phyloP scores from a whole-genome alignment of 768 basidiomycete genomes.

The Postia placenta region DNA sequence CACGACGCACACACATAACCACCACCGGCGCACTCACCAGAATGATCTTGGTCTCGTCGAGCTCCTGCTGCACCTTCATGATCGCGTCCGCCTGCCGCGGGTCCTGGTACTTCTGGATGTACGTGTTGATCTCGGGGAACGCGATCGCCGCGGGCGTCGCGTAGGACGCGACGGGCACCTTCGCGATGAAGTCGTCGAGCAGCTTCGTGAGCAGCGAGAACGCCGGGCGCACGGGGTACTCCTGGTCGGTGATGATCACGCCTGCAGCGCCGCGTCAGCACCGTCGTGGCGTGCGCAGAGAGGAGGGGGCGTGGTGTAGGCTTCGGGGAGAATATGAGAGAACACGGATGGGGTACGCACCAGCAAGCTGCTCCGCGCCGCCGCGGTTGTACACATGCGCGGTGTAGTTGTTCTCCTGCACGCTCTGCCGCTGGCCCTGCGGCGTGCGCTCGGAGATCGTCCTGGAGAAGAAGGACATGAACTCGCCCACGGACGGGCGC shows the following conservation, averaged over 20 bases:
- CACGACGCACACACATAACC: background rate
- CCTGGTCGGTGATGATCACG: conserved; percentile 90
- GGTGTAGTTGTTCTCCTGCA: conserved; percentile 89
- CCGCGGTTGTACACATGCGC: conserved; percentile 93
- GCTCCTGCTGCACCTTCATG: conserved; percentile 95
- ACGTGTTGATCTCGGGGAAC: conserved; percentile 71
- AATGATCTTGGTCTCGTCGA: conserved; percentile 99
- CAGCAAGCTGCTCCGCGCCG: conserved; percentile 79
- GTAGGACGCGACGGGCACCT: conserved; percentile 70
- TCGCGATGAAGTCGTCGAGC: conserved; percentile 84
- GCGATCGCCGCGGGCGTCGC: conserved; percentile 60
- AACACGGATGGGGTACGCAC: conserved; percentile 38
- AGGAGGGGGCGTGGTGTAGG: no score
- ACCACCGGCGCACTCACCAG: conserved; percentile 27
- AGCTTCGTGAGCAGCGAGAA: conserved; percentile 93
- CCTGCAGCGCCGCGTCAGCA: conserved; percentile 51
- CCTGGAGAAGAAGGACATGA: conserved; percentile 90
- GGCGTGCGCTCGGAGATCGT: conserved; percentile 87
- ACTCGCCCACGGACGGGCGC: conserved; percentile 79
- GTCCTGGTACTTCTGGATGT: conserved; percentile 92
- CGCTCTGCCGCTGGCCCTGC: conserved; percentile 85
- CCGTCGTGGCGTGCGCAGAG: no score
- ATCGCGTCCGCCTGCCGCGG: conserved; percentile 96
- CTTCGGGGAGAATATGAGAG: conserved; percentile 12
- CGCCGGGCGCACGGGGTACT: conserved; percentile 94